A percentile compares a stretch with the other conserved stretches of the same genome.
Evolutionary conservation across 192 early-diverging fungal genomes (phyloP).

Genomic region (Spinellus fusiger): DNA sequence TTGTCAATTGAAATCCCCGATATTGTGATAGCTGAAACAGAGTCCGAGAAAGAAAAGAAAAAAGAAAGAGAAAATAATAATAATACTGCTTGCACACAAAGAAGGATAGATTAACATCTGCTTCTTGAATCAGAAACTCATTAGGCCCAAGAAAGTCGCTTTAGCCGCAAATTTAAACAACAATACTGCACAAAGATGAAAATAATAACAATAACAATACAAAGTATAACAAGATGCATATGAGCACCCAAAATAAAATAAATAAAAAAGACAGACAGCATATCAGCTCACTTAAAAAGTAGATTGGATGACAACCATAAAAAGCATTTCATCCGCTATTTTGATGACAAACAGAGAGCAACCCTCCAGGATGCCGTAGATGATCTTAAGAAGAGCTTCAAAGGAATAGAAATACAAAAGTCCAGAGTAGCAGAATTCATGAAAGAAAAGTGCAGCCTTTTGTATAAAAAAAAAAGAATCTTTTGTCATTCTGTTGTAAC

Average conservation of each 20-base stretch:
- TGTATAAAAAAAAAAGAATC: background rate
- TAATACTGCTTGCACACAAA: background rate
- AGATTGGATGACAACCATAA: background rate
- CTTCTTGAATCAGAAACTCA: background rate
- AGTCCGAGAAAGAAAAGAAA: background rate
- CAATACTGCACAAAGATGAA: constrained; percentile 1
- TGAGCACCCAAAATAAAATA: background rate
- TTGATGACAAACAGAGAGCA: constrained; percentile 3
- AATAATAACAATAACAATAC: background rate
- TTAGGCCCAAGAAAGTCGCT: background rate
- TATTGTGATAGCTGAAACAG: background rate
- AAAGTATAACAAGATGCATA: background rate
- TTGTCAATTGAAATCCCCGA: background rate
- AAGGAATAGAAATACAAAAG: background rate
- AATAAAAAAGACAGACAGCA: background rate
- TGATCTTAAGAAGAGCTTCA: background rate
- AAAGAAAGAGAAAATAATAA: too few relatives aligned
- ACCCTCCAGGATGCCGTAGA: constrained; percentile 9
- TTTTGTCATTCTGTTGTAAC: background rate
- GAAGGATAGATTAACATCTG: background rate
- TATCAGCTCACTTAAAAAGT: background rate
- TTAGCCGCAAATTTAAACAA: background rate
- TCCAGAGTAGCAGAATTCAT: constrained; percentile 4
- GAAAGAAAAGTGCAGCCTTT: constrained; percentile 5
- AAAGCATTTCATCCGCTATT: background rate